Percentiles rank a stretch among this genome's conserved stretches.
Evolutionary conservation across 371 early-diverging fungal species (phyloP).

Genomic region (Mucor plumbeus): DNA sequence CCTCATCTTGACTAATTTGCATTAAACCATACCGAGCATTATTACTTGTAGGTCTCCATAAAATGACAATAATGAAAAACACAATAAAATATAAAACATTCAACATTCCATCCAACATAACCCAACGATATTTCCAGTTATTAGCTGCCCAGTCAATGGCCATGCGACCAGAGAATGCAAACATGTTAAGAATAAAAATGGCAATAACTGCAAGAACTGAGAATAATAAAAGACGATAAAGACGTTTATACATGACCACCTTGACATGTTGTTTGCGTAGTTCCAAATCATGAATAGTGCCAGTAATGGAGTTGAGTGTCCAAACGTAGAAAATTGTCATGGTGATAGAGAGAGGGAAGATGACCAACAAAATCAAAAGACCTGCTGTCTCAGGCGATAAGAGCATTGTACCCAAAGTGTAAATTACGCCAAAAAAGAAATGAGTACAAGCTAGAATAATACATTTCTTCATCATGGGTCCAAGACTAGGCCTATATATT

Average conservation of each 20-base stretch:
- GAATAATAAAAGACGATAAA: slow-evolving; percentile 81
- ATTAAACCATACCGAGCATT: slow-evolving; percentile 82
- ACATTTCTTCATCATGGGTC: slow-evolving; percentile 89
- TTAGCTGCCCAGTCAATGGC: slow-evolving; percentile 74
- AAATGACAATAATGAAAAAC: slow-evolving; percentile 74
- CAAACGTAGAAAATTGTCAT: slow-evolving; percentile 95
- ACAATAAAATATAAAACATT: slow-evolving; percentile 84
- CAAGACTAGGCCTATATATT: slow-evolving; percentile 79
- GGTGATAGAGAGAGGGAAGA: slow-evolving; percentile 87
- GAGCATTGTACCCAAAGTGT: slow-evolving; percentile 82
- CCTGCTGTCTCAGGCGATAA: slow-evolving; percentile 75
- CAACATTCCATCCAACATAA: slow-evolving; percentile 90
- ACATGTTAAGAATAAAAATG: slow-evolving; percentile 83
- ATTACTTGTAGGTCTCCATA: slow-evolving; percentile 94
- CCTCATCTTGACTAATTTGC: slow-evolving; percentile 63
- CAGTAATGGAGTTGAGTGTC: slow-evolving; percentile 62
- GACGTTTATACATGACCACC: slow-evolving; percentile 85
- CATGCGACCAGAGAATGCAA: slow-evolving; percentile 67
- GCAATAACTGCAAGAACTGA: slow-evolving; percentile 75
- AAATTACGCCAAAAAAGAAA: slow-evolving; percentile 88
- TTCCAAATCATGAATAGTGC: slow-evolving; percentile 51
- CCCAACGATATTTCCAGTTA: slow-evolving; percentile 90
- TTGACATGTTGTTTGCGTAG: slow-evolving; percentile 86
- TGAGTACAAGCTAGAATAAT: slow-evolving; percentile 77
- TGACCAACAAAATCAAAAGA: slow-evolving; percentile 76